Evolutionary conservation across 1,284 basidiomycete genomes (phyloP), one percentile per base, ranked within the genome.

Genomic region (Cutaneotrichosporon sp.): DNA sequence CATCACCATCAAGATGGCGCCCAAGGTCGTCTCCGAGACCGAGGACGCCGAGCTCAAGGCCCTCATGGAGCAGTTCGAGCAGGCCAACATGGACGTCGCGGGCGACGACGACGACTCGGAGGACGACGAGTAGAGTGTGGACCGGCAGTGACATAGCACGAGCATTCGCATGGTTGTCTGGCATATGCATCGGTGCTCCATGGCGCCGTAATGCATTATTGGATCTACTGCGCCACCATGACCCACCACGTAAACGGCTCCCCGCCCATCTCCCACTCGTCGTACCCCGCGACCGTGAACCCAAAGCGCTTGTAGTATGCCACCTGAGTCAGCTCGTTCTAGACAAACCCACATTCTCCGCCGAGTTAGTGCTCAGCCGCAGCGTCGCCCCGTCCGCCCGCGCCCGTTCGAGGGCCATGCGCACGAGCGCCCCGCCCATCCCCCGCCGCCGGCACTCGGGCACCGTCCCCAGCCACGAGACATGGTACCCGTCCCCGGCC

Each of bases 1-100:
- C 55, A 83, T 97, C 65, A 84, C 90, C 29, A 88, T 99, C 58
- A 99, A 98, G 84, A 98, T 99, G 95, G 92, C 87, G 91, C 94
- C 94, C 68, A 97, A 97, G 84, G 92, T 93, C 11, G 89, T 97
- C 54, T 92, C 90, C n/a, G 95, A 97, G 78, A 92, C 91, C 8
- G 95, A 97, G 79, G 95, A 97, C 79, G 89, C 92, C 67, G 94
- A 97, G 78, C 86, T 97, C 69, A 92, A 92, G 8, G 89, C 91
- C 67, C 87, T 95, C 73, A 97, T 97, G 93, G 92, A 90, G 54
- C 90, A 92, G 79, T 92, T 89, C 34, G 88, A 89, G 64, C 84
- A 87, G 74, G 93, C 95, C 81, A 97, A 97, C 77, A 91, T 88
- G 38, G 93, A 97, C 75, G 91, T 97, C 1, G 93, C 91, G 27